phyloP scores from a whole-genome alignment of 345 rosid species.

The Firmiana major region DNA sequence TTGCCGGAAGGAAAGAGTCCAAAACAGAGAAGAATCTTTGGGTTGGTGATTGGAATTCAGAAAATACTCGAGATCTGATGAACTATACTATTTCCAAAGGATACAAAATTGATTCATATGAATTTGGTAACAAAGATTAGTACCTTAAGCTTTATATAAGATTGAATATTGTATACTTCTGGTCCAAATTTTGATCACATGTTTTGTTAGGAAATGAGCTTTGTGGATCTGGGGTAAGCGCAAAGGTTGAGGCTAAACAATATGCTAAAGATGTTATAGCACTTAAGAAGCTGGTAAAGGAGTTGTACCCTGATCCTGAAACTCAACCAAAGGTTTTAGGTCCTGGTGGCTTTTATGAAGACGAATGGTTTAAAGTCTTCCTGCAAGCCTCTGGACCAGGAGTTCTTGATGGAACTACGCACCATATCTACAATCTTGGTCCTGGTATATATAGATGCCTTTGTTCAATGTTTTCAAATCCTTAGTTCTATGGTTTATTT shows the following conservation, averaged over 20 bases:
- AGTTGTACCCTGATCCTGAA: slow-evolving; percentile 29
- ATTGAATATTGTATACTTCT: background rate
- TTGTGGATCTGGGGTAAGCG: slow-evolving; percentile 45
- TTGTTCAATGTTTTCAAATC: background rate
- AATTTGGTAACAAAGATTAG: slow-evolving; percentile 33
- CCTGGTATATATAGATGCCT: slow-evolving; percentile 25
- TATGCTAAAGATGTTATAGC: slow-evolving; percentile 36
- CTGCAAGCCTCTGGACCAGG: slow-evolving; percentile 37
- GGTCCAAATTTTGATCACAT: background rate
- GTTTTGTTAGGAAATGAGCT: slow-evolving; percentile 53
- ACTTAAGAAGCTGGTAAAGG: slow-evolving; percentile 27
- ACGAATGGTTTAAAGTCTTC: slow-evolving; percentile 45
- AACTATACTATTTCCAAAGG: slow-evolving; percentile 43
- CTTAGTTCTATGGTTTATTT: background rate
- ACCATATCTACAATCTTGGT: slow-evolving; percentile 67
- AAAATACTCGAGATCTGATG: slow-evolving; percentile 46
- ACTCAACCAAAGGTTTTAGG: slow-evolving; percentile 45
- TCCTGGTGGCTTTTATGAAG: slow-evolving; percentile 58
- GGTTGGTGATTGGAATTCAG: slow-evolving; percentile 41
- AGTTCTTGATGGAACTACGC: slow-evolving; percentile 53
- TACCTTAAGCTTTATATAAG: background rate
- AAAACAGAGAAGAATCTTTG: slow-evolving; percentile 15
- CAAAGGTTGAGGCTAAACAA: slow-evolving; percentile 31
- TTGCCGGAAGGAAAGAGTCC: slow-evolving; percentile 30
- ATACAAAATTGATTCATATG: slow-evolving; percentile 54